Base-by-base conservation (phyloP, 768 basidiomycete genomes). In the Lyophyllum atratum region DNA sequence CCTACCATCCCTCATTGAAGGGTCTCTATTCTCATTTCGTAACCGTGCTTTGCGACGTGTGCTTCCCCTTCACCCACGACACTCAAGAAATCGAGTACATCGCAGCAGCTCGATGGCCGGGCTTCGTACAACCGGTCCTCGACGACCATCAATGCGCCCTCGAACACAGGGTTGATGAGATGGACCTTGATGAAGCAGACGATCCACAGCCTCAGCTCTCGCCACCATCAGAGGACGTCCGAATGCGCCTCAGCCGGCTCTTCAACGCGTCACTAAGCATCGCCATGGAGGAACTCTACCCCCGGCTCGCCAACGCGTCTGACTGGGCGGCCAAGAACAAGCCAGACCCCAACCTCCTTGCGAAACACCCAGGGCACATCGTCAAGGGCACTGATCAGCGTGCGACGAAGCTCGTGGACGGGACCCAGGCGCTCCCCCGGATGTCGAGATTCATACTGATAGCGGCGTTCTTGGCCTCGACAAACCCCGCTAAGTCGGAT, bases 401-500 rank as follows among this genome's bases (percentile, higher is more conserved):
- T 40, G 33, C 34, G 28, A 54, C 37, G 22, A 34, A 25, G 21
- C 42, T 55, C 15, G 50, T 54, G 17, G 52, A 64, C 43, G 66
- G 63, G 25, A 65, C 76, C 15, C 67, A 68, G 4, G 70, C 74
- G 19, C 74, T 89, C 33, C 86, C 88, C 1, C 80, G 82, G 4
- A 83, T 90, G 79, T 85, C 85, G 22, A 52, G 49, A 21, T 62
- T 59, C 28, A 62, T 62, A 6, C 34, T 62, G 26, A 54, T 62
- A 4, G 54, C 60, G 48, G 50, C 54, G 21, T 96, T 87, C 66
- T 72, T 94, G 39, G 92, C 93, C 5, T 92, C 92, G 40, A 89
- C 87, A 40, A 97, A 96, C 65, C 93, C 94, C 2, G 70, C 86
- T 0, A 88, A 85, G 65, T 86, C 85, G 9, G 94, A 95, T 70